These are phyloP conservation scores for Jacaranda copaia DNA, from an alignment of 257 asterid species.

Conservation along the genomic window DNA sequence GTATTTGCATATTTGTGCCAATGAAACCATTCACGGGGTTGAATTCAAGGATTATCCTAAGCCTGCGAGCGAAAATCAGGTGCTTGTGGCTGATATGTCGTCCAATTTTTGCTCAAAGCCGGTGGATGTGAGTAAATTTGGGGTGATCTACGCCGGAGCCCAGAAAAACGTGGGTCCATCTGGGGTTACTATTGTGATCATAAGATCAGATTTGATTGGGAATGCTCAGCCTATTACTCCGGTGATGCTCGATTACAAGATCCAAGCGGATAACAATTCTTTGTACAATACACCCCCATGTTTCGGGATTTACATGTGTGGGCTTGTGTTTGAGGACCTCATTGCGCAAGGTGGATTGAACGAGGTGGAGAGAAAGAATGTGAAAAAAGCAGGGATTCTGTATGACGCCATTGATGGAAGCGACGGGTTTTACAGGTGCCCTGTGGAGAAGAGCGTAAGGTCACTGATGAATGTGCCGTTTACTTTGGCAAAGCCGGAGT, in stretches of 20 bases:
- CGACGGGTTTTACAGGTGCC: conserved; percentile 82
- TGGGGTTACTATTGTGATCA: conserved; percentile 84
- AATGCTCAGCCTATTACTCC: conserved; percentile 78
- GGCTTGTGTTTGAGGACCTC: conserved; percentile 89
- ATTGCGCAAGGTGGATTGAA: conserved; percentile 83
- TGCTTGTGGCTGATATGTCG: conserved; percentile 93
- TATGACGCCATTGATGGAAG: conserved; percentile 85
- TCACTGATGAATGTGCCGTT: conserved; percentile 96
- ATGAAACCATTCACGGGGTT: conserved; percentile 96
- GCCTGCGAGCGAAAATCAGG: conserved; percentile 52
- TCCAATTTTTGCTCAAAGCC: conserved; percentile 96
- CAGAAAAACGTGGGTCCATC: conserved; percentile 99
- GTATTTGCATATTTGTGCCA: conserved; percentile 87
- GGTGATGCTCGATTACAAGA: conserved; percentile 89
- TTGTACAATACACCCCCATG: conserved; percentile 95
- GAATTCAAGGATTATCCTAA: conserved; percentile 81
- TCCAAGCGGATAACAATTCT: conserved; percentile 87
- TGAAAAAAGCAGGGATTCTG: conserved; percentile 65
- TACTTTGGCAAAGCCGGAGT: conserved; percentile 76
- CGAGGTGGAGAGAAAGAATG: conserved; percentile 87
- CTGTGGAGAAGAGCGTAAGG: conserved; percentile 86
- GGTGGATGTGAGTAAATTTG: conserved; percentile 75
- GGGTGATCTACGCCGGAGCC: conserved; percentile 94
- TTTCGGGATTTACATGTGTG: conserved; percentile 91
- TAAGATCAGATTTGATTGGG: conserved; percentile 77